Conservation (phyloP, 345 rosid species). For the Hirschfeldia incana region DNA sequence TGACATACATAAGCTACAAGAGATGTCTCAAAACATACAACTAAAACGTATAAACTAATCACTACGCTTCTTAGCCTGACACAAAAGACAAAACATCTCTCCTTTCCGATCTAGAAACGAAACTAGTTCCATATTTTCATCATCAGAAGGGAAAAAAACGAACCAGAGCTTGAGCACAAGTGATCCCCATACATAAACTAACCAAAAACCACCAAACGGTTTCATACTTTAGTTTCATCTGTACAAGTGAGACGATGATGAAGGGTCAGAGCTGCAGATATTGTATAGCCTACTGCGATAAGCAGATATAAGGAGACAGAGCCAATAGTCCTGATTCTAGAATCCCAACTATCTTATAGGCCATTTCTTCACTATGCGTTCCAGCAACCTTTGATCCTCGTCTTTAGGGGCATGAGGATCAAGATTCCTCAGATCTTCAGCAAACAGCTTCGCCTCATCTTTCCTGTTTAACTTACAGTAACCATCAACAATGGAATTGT, state of each 20-base stretch:
- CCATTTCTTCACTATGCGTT: conserved; percentile 65
- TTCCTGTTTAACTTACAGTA: conserved; percentile 66
- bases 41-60: not conserved
- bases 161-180: not conserved
- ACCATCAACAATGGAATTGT: conserved; percentile 82
- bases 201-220: conserved; percentile 18
- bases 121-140: not conserved
- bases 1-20: not conserved
- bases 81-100: not conserved
- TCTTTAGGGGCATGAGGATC: conserved; percentile 62
- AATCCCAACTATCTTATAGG: conserved; percentile 36
- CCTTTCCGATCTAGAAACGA: not conserved
- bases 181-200: conserved; percentile 6
- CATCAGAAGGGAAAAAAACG: not conserved
- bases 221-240: conserved; percentile 5
- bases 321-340: not conserved
- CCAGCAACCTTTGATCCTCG: conserved; percentile 56
- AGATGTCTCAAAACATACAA: not conserved
- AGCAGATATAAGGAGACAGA: not conserved
- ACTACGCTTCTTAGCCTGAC: not conserved
- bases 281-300: conserved; percentile 2
- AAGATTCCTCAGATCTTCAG: conserved; percentile 57
- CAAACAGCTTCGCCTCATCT: conserved; percentile 67
- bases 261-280: conserved; percentile 10
- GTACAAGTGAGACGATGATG: conserved; percentile 3